phyloP scores from a whole-genome alignment of 768 basidiomycete species.

The Agrocybe pediades region DNA sequence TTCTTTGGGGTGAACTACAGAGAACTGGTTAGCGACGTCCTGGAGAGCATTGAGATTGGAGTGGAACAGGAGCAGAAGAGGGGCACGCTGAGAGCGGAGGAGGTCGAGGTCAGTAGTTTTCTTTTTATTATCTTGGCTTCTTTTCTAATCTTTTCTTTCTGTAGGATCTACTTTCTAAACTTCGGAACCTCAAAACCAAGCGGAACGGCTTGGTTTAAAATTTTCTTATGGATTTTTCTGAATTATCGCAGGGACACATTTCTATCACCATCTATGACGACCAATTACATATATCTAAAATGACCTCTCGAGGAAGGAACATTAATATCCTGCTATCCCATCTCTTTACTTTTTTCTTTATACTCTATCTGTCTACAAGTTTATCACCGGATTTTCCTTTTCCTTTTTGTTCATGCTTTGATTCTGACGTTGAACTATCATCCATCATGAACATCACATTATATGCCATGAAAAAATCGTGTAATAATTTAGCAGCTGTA shows the following conservation, averaged over 20 bases:
- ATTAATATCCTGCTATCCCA: not conserved
- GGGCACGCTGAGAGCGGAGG: constrained; percentile 66
- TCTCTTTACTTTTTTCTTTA: not conserved
- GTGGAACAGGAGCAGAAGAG: constrained; percentile 66
- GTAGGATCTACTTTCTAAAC: constrained; percentile 56
- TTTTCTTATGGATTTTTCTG: not conserved
- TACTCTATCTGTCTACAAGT: not conserved
- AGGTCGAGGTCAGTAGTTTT: constrained; percentile 64
- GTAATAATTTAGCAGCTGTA: constrained; percentile 13
- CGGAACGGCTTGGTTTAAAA: constrained; percentile 33
- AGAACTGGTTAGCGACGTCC: constrained; percentile 72
- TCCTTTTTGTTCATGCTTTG: too few species aligned
- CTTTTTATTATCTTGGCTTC: constrained; percentile 7
- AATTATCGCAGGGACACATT: too few species aligned
- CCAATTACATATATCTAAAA: not conserved
- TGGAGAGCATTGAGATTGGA: constrained; percentile 80
- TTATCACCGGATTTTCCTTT: not conserved
- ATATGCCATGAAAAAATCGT: not conserved
- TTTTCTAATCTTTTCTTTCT: constrained; percentile 8
- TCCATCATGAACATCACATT: constrained; percentile 1
- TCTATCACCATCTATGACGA: too few species aligned
- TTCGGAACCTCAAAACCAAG: constrained; percentile 57
- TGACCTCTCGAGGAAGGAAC: not conserved
- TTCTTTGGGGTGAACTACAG: constrained; percentile 90
- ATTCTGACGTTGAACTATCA: not conserved